phyloP scores from a whole-genome alignment of 2,329 filamentous ascomycete genomes.

The Cladosporium austrohemisphaericum region DNA sequence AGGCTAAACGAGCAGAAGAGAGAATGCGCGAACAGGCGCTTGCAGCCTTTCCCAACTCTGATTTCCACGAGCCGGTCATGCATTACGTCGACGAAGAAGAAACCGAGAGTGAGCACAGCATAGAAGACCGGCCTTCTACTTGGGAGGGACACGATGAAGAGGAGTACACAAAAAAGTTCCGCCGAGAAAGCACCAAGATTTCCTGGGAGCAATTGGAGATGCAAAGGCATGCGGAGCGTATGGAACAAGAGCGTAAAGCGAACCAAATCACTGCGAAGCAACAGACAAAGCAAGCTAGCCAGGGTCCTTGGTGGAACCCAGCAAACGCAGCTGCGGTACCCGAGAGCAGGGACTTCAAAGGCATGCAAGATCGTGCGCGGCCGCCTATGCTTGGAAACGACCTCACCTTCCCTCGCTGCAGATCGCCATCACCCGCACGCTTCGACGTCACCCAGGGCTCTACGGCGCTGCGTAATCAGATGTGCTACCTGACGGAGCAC shows the following conservation, averaged over 20 bases:
- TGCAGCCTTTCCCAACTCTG: constrained; percentile 69
- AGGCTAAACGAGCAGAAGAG: constrained; percentile 73
- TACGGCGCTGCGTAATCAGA: constrained; percentile 46
- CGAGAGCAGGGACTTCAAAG: constrained; percentile 15
- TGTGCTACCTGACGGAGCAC: constrained; percentile 50
- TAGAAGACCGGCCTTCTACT: constrained; percentile 36
- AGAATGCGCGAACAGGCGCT: constrained; percentile 74
- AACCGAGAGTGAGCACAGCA: constrained; percentile 46
- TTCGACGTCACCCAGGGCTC: constrained; percentile 71
- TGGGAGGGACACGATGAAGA: constrained; percentile 39
- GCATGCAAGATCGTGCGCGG: constrained; percentile 42
- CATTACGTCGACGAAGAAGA: constrained; percentile 67
- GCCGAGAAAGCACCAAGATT: constrained; percentile 60
- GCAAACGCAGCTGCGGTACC: constrained; percentile 26
- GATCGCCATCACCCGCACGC: constrained; percentile 78
- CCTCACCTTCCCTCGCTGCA: constrained; percentile 74
- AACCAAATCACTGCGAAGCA: constrained; percentile 34
- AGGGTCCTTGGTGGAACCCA: constrained; percentile 38
- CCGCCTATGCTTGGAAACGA: constrained; percentile 88
- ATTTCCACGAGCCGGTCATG: constrained; percentile 65
- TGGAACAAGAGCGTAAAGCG: constrained; percentile 50
- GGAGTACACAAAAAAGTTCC: constrained; percentile 23
- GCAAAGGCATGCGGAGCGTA: constrained; percentile 69
- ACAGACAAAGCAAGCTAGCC: constrained; percentile 12
- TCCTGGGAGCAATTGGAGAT: constrained; percentile 76